These are phyloP conservation scores for Chaetoscypha palmicola DNA, from an alignment of 2,329 filamentous ascomycete species.

Conservation along the genomic window DNA sequence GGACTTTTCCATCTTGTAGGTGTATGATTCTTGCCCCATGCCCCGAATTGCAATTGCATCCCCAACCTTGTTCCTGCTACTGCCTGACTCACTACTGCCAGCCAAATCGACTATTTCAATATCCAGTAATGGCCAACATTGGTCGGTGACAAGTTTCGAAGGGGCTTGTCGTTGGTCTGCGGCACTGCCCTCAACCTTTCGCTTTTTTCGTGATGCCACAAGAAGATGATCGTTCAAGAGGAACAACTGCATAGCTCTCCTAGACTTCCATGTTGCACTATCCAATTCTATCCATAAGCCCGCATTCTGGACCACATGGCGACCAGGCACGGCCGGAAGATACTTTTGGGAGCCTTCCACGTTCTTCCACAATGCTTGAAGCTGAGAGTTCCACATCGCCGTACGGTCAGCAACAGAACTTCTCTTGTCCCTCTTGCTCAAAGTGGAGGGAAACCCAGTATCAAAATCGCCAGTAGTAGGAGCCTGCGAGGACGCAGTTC, in stretches of 20 bases:
- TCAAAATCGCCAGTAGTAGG: slow-evolving; percentile 43
- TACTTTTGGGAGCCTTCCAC: slow-evolving; percentile 99
- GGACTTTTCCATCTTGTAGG: slow-evolving; percentile 81
- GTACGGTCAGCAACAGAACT: slow-evolving; percentile 75
- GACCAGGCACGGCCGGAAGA: slow-evolving; percentile 79
- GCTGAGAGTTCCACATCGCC: slow-evolving; percentile 61
- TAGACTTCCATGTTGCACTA: slow-evolving; percentile 92
- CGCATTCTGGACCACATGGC: slow-evolving; percentile 90
- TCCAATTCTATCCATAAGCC: slow-evolving; percentile 94
- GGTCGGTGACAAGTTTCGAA: slow-evolving; percentile 81
- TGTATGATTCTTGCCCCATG: slow-evolving; percentile 84
- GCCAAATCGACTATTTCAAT: slow-evolving; percentile 89
- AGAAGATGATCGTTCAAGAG: slow-evolving; percentile 91
- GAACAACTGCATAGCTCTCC: slow-evolving; percentile 83
- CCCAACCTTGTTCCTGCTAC: slow-evolving; percentile 56
- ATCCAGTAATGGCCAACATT: slow-evolving; percentile 89
- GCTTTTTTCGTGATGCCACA: slow-evolving; percentile 87
- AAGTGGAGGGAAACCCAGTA: slow-evolving; percentile 44
- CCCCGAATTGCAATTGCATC: slow-evolving; percentile 86
- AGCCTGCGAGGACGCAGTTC: slow-evolving; percentile 49
- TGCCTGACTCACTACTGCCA: slow-evolving; percentile 52
- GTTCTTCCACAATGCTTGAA: slow-evolving; percentile 80
- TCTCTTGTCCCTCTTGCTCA: slow-evolving; percentile 71
- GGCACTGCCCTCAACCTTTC: slow-evolving; percentile 62
- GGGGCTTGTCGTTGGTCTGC: slow-evolving; percentile 42